Base-by-base conservation (phyloP, 2,329 filamentous ascomycete species). In the Aspergillus sp. region DNA sequence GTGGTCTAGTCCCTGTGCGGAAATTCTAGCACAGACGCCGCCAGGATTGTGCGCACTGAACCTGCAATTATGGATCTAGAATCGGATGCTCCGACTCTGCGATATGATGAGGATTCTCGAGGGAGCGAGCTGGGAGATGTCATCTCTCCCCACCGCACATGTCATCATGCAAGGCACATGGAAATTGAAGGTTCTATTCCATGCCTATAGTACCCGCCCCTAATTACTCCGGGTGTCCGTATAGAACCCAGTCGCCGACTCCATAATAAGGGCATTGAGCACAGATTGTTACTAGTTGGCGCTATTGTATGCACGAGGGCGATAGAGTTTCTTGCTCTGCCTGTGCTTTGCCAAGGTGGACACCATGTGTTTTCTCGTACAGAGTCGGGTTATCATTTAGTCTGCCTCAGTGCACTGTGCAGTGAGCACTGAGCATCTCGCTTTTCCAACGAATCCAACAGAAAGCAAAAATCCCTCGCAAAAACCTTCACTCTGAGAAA, bases 1-100 rank as follows among this genome's bases (percentile, higher is more conserved):
- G 7, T 47, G 15, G 45, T 47, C 45, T 47, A 47, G 45, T 47
- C 23, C 45, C 45, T 47, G 23, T 50, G 47, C 47, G 47, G 47
- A 28, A 50, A 49, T 57, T 30, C 38, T 59, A 56, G 58, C 55
- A 49, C 49, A 50, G 55, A 48, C 51, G 34, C 56, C 46, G 54
- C 50, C 46, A 48, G 45, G 49, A 22, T 19, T 48, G 54, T 50
- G 11, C 11, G 46, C 23, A 25, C n/a, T 48, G 19, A 48, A 48
- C 19, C n/a, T 15, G 23, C 11, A 28, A 25, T 19, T 19, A 19
- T 25, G 46, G 46, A 48, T 48, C 46, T 48, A 15, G 46, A 48
- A 23, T 50, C 48, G 48, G 48, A 31, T 50, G 15, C 6, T 31
- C 30, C 23, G 48, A 25, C 31, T 46, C 31, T 57, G 45, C 8